phyloP scores from a whole-genome alignment of 805 yeast species.

The Wickerhamiella azymoides region DNA sequence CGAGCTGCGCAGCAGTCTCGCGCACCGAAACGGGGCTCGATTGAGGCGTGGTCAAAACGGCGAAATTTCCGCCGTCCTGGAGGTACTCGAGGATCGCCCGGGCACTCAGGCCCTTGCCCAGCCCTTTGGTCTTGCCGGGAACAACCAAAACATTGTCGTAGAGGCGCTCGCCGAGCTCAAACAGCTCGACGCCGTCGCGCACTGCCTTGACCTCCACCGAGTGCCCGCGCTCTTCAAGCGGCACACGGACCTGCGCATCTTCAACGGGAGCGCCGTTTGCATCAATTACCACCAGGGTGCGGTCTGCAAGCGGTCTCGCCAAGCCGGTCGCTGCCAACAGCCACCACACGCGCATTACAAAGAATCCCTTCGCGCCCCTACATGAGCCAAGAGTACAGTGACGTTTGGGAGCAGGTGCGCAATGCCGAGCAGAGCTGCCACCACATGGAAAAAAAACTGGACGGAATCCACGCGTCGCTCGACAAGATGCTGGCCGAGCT shows the following conservation, averaged over 20 bases:
- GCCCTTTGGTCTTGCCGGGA: slow-evolving; percentile 37
- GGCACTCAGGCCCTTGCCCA: slow-evolving; percentile 31
- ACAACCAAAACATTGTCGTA: slow-evolving; percentile 47
- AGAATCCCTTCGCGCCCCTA: neutral
- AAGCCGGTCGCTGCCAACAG: neutral
- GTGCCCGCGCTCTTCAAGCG: slow-evolving; percentile 26
- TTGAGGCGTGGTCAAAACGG: slow-evolving; percentile 43
- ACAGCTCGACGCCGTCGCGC: slow-evolving; percentile 24
- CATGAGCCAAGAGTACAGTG: slow-evolving; percentile 14
- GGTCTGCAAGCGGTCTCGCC: slow-evolving; percentile 17
- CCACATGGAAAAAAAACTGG: slow-evolving; percentile 15
- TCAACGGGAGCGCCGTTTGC: slow-evolving; percentile 13
- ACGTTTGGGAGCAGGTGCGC: slow-evolving; percentile 17
- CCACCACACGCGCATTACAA: neutral
- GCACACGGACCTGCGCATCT: slow-evolving; percentile 12
- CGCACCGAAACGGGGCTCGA: slow-evolving; percentile 49
- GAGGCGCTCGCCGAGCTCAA: slow-evolving; percentile 31
- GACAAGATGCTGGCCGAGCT: slow-evolving; percentile 14
- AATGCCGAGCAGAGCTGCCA: slow-evolving; percentile 18
- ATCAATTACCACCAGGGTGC: slow-evolving; percentile 24
- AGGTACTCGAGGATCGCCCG: slow-evolving; percentile 45
- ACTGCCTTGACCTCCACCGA: slow-evolving; percentile 24
- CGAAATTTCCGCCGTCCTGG: slow-evolving; percentile 58
- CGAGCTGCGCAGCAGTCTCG: slow-evolving; percentile 60
- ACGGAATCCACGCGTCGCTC: slow-evolving; percentile 14